Evolutionary conservation across 2,329 filamentous ascomycete genomes (phyloP).

Genomic region (Botrytis porri): DNA sequence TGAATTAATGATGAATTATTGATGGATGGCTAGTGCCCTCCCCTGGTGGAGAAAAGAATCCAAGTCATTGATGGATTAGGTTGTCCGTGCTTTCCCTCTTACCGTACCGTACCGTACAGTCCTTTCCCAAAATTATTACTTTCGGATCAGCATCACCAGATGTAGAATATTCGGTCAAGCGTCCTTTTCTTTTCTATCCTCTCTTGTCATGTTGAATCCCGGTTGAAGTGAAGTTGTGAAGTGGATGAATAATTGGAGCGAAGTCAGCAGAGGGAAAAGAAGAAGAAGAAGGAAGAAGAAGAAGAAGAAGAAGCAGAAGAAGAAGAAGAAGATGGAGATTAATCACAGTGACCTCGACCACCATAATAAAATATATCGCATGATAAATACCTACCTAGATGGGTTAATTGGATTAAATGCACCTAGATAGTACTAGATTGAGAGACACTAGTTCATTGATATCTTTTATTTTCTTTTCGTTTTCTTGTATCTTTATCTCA

Average conservation of each 20-base stretch:
- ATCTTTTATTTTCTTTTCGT: neutral
- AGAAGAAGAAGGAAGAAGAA: no score
- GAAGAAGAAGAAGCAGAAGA: no score
- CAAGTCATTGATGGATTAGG: neutral
- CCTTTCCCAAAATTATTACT: neutral
- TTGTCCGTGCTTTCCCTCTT: neutral
- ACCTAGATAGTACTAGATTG: neutral
- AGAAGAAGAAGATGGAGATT: no score
- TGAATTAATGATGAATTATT: neutral
- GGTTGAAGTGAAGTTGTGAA: neutral
- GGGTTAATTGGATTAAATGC: neutral
- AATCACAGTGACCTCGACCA: neutral
- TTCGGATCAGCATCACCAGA: neutral
- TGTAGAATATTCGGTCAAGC: neutral
- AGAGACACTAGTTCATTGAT: neutral
- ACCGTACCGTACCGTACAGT: neutral
- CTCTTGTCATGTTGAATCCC: neutral
- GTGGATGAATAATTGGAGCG: neutral
- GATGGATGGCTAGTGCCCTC: neutral
- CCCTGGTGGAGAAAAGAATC: conserved; percentile 4
- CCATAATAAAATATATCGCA: neutral
- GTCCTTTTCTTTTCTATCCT: neutral
- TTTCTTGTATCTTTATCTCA: neutral
- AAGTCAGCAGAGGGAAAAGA: no score
- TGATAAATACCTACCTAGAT: neutral